Evolutionary conservation across 2,329 filamentous ascomycete species (phyloP), one percentile per base, ranked within the genome.

Genomic region (Colletotrichum filicis): DNA sequence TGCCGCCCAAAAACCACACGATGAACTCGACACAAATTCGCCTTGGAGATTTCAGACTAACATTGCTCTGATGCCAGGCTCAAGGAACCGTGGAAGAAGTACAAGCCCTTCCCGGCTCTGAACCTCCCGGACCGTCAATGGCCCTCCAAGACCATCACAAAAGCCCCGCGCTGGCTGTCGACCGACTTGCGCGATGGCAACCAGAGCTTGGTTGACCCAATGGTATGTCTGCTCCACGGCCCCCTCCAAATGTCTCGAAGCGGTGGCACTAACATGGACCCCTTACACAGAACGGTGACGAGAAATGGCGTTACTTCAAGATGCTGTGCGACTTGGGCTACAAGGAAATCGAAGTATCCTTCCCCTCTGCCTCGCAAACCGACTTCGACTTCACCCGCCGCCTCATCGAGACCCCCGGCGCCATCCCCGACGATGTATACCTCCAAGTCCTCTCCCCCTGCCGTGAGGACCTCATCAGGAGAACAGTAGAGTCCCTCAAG

Each of bases 261-360:
- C 66, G 22, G 62, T 8, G 62, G 16, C 30, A 32, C 62, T 66
- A 26, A 70, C 62, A 52, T 24, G 14, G 22, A 16, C n/a, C 46
- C 24, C 35, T 22, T 37, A 16, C 30, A 69, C 78, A 97, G 94
- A 97, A 95, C 80, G 95, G 95, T 77, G 94, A 98, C 61, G 95
- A 98, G 87, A 98, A 98, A 86, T 97, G 93, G 91, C 88, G 89
- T 74, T 98, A 95, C 88, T 98, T 98, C 88, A 92, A 95, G 84
- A 97, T 97, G 95, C 91, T 98, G 66, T 91, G 93, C 79, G 92
- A 96, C 74, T 89, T 98, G 62, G 96, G 97, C 78, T 98, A 97
- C 89, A 98, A 98, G 85, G 96, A 98, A 85, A 98, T 98, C 76
- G 96, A 98, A 82, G 93, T 98, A 24, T 97, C 95, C 5, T 98